These are phyloP conservation scores for Penicillium sp. DNA, from an alignment of 2,329 filamentous ascomycete species.

Conservation along the genomic window DNA sequence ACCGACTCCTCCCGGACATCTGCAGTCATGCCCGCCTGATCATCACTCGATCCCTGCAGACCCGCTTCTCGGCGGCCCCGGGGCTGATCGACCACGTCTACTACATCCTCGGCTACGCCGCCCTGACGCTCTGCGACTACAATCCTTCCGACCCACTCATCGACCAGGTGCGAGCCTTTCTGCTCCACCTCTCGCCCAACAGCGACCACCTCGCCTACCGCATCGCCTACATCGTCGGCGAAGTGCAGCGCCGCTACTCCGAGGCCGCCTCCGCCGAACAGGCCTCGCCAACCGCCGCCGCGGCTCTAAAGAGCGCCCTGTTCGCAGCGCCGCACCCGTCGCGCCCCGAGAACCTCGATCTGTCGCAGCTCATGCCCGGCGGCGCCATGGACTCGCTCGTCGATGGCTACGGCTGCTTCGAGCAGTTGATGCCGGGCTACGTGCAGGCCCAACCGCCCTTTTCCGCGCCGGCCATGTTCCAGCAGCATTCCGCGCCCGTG, in stretches of 20 bases:
- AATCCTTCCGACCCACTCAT: constrained; percentile 33
- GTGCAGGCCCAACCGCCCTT: constrained; percentile 15
- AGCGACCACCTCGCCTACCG: constrained; percentile 36
- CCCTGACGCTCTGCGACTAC: constrained; percentile 37
- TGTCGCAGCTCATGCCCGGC: constrained; percentile 22
- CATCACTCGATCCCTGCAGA: constrained; percentile 30
- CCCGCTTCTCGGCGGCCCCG: constrained; percentile 32
- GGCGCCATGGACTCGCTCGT: constrained; percentile 24
- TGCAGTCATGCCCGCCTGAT: constrained; percentile 32
- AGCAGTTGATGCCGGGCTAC: constrained; percentile 27
- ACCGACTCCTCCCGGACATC: constrained; percentile 28
- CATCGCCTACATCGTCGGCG: constrained; percentile 32
- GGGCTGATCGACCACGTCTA: constrained; percentile 33
- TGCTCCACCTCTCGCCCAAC: constrained; percentile 33
- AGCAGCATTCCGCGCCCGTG: constrained; percentile 15
- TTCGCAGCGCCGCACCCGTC: constrained; percentile 10
- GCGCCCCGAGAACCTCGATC: constrained; percentile 23
- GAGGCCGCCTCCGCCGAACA: constrained; percentile 20
- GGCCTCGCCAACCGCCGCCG: constrained; percentile 20
- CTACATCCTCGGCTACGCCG: constrained; percentile 36
- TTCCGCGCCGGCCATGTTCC: constrained; percentile 19
- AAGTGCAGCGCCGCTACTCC: constrained; percentile 32
- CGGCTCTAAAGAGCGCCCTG: constrained; percentile 13
- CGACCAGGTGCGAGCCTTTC: constrained; percentile 33
- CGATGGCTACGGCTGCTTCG: constrained; percentile 25